Conservation (phyloP, 306 rosid species). For the Sicyos edulis region DNA sequence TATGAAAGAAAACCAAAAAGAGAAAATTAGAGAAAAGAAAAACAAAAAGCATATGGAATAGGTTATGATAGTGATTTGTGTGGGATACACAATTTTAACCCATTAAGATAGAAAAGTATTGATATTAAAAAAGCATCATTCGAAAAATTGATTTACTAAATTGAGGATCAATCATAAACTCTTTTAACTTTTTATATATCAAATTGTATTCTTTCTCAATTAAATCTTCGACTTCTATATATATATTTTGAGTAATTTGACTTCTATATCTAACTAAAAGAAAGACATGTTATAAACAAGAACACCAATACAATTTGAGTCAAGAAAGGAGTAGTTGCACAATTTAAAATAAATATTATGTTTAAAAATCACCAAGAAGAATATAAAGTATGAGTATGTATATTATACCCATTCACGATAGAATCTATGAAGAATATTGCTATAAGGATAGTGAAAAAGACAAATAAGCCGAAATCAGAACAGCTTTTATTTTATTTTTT, state of each 20-base stretch:
- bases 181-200: not conserved
- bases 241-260: too few species aligned
- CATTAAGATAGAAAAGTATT: too few species aligned
- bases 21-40: not conserved
- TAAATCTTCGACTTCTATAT: too few species aligned
- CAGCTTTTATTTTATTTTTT: too few species aligned
- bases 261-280: not conserved
- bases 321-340: not conserved
- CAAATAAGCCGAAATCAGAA: not conserved
- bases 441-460: not conserved
- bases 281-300: not conserved
- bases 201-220: too few species aligned
- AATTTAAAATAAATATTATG: not conserved
- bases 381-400: not conserved
- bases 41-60: not conserved
- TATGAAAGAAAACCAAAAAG: too few species aligned
- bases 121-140: not conserved
- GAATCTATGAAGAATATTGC: not conserved
- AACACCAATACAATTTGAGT: not conserved
- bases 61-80: slow-evolving; percentile 1
- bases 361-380: not conserved
- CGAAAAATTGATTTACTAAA: not conserved
- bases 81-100: not conserved
- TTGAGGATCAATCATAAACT: not conserved
- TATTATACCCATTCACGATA: not conserved